These are phyloP conservation scores for Hyphodiscus hymeniophilus DNA, from an alignment of 495 filamentous ascomycete species.

Conservation along the genomic window DNA sequence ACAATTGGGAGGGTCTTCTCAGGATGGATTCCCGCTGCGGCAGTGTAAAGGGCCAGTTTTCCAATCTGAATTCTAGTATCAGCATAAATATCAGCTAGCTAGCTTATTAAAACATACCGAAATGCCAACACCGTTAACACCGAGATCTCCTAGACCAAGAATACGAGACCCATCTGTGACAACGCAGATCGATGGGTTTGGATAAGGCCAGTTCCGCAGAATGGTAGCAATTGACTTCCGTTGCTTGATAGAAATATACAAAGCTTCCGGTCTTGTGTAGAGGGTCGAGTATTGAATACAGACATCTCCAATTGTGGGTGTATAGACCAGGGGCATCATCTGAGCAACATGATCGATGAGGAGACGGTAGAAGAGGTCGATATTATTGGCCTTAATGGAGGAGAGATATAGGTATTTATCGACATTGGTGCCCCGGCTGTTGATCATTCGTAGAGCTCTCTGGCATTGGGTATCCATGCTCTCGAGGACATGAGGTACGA, in stretches of 20 bases:
- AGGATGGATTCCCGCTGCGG: constrained; percentile 93
- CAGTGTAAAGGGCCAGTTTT: constrained; percentile 88
- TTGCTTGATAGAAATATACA: constrained; percentile 91
- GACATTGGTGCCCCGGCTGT: constrained; percentile 66
- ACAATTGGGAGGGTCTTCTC: constrained; percentile 86
- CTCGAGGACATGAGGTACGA: constrained; percentile 51
- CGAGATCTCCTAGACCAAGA: constrained; percentile 89
- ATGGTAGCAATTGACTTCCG: constrained; percentile 74
- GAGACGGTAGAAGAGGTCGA: constrained; percentile 90
- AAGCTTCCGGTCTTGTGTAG: constrained; percentile 88
- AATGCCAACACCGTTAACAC: constrained; percentile 97
- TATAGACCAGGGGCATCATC: constrained; percentile 93
- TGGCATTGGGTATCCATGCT: constrained; percentile 41
- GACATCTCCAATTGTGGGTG: constrained; percentile 93
- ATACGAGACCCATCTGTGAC: constrained; percentile 97
- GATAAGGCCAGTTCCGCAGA: constrained; percentile 82
- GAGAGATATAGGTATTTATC: constrained; percentile 95
- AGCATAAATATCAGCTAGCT: constrained; percentile 5
- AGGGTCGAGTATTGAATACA: constrained; percentile 93
- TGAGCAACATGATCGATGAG: constrained; percentile 86
- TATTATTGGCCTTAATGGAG: constrained; percentile 77
- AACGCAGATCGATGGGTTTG: constrained; percentile 86
- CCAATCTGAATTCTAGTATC: constrained; percentile 41
- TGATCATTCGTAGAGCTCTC: constrained; percentile 57
- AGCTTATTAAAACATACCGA: constrained; percentile 53